These are phyloP conservation scores for Biscogniauxia marginata DNA, from an alignment of 2,329 filamentous ascomycete genomes.

Conservation along the genomic window DNA sequence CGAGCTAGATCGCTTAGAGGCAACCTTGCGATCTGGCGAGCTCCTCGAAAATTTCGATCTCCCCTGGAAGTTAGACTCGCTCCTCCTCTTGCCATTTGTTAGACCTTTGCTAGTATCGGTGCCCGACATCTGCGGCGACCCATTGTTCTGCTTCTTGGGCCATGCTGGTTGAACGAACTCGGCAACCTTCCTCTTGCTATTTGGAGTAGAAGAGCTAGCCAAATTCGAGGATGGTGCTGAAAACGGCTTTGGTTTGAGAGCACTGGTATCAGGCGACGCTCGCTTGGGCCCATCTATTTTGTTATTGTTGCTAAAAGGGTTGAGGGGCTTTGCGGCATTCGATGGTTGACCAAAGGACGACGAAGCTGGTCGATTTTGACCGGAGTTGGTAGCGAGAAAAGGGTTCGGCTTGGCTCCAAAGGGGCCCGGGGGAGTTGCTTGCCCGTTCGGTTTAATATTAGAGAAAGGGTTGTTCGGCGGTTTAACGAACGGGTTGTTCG, in stretches of 20 bases:
- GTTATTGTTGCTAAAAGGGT: constrained; percentile 14
- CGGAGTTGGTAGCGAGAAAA: constrained; percentile 3
- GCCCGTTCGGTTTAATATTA: constrained; percentile 9
- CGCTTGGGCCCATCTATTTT: constrained; percentile 5
- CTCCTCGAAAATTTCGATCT: constrained; percentile 18
- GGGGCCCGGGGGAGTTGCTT: constrained; percentile 5
- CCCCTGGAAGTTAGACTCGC: constrained; percentile 9
- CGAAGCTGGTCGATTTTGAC: constrained; percentile 7
- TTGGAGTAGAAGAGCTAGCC: not conserved
- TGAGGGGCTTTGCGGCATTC: constrained; percentile 6
- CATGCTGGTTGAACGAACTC: constrained; percentile 27
- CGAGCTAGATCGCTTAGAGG: constrained; percentile 10
- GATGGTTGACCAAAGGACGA: constrained; percentile 14
- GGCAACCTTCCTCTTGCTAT: constrained; percentile 14
- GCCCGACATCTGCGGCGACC: not conserved
- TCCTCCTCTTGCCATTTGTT: constrained; percentile 20
- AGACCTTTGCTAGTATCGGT: not conserved
- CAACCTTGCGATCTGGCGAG: constrained; percentile 6
- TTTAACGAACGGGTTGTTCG: constrained; percentile 24
- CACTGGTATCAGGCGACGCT: not conserved
- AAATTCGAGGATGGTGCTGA: not conserved
- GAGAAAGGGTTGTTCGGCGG: constrained; percentile 22
- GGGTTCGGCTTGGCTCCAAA: constrained; percentile 11
- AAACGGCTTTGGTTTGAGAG: constrained; percentile 9
- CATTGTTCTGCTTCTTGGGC: constrained; percentile 18